These are phyloP conservation scores for Lupinus albus DNA, from an alignment of 306 rosid species.

Conservation along the genomic window DNA sequence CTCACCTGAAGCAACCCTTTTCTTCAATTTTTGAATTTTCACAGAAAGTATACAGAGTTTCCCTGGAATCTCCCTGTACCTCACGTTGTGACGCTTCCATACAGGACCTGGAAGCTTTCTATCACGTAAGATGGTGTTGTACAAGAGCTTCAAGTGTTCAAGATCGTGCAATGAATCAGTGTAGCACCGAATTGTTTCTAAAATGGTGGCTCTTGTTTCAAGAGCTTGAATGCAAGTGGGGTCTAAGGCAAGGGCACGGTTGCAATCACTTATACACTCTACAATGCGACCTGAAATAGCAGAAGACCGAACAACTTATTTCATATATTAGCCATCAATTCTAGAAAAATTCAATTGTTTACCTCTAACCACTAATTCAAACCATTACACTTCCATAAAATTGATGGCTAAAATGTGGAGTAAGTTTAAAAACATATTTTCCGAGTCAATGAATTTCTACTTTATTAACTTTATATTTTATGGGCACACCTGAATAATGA, in stretches of 20 bases:
- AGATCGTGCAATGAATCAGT: conserved; percentile 84
- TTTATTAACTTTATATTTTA: too few relatives aligned
- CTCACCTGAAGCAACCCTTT: conserved; percentile 67
- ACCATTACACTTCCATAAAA: too few relatives aligned
- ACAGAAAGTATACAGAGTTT: conserved; percentile 63
- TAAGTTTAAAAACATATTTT: too few relatives aligned
- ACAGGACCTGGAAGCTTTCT: conserved; percentile 79
- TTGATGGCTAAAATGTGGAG: too few relatives aligned
- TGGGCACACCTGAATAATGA: conserved; percentile 63
- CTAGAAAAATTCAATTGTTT: too few relatives aligned
- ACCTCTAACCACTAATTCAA: too few relatives aligned
- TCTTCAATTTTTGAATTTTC: conserved; percentile 66
- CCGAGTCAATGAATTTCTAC: too few relatives aligned
- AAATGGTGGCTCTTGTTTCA: conserved; percentile 68
- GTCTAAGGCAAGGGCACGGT: conserved; percentile 67
- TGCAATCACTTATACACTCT: conserved; percentile 80
- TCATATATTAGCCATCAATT: too few relatives aligned
- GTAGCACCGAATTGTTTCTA: conserved; percentile 68
- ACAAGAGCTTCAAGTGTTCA: conserved; percentile 77
- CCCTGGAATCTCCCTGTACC: conserved; percentile 76
- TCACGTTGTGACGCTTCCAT: conserved; percentile 74
- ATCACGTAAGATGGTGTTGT: conserved; percentile 80
- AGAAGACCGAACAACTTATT: too few relatives aligned
- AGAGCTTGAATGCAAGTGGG: conserved; percentile 82
- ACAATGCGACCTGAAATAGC: conserved; percentile 66